Evolutionary conservation across 2,329 filamentous ascomycete genomes (phyloP), one percentile per base, ranked within the genome.

Genomic region (Fusarium proliferatum): DNA sequence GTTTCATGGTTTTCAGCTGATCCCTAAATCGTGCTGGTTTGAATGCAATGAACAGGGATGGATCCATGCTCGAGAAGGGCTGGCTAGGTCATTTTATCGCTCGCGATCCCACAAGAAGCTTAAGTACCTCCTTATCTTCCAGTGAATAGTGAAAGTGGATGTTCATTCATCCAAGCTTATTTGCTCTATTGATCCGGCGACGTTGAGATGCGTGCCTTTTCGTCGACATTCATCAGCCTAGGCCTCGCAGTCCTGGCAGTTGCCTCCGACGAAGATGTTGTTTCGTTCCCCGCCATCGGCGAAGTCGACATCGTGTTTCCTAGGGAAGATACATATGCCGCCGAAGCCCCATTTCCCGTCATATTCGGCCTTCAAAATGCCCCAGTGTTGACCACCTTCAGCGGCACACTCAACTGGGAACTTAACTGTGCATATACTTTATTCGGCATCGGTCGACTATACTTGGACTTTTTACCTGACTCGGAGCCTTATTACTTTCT

Each of bases 331-430:
- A 69, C 70, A 11, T 72, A 72, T 39, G 69, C 64, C 12, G 64
- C 34, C 13, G 69, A 72, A 49, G 70, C 70, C 2, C 69, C 70
- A 5, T 72, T 72, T 13, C 69, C 55, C 5, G 48, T 72, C 23
- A 72, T 72, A 12, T 72, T 72, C 23, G 69, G 69, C 19, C 67
- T 69, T 17, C 64, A 72, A 52, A 73, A 72, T 16, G 59, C 70
- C 4, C 60, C 69, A 17, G 64, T 60, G 19, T 53, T 73, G 34
- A 60, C 59, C 11, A 69, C 69, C 5, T 72, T 69, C 13, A 68
- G 52, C 6, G 63, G 55, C 4, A 72, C 62, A 2, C 51, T 73
- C 21, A 61, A 58, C 45, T 72, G 70, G 65, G 51, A 68, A 15
- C 39, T 73, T 6, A 26, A 53, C 41, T 73, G 70, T 16, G 26